Evolutionary conservation across 2,329 filamentous ascomycete genomes (phyloP).

Genomic region (Fusarium sp.): DNA sequence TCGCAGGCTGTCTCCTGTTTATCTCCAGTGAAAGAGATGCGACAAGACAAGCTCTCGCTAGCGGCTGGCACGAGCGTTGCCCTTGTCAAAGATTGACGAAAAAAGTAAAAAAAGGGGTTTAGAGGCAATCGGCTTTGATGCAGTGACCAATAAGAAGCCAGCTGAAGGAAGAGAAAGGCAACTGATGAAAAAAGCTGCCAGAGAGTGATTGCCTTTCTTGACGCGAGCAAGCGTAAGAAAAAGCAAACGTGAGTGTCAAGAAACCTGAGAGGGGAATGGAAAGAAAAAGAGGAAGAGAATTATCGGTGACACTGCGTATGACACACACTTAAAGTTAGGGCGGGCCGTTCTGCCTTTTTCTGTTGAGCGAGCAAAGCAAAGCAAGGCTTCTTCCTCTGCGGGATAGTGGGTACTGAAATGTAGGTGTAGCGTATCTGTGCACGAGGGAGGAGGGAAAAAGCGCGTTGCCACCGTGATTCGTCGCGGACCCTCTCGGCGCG

Average conservation of each 20-base stretch:
- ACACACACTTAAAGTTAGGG: slow-evolving; percentile 18
- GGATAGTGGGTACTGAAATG: slow-evolving; percentile 22
- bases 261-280: background rate
- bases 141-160: slow-evolving; percentile 25
- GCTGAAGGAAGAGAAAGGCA: slow-evolving; percentile 31
- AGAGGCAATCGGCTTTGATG: slow-evolving; percentile 5
- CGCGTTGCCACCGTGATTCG: slow-evolving; percentile 40
- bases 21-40: slow-evolving; percentile 26
- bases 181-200: slow-evolving; percentile 7
- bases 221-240: background rate
- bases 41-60: slow-evolving; percentile 40
- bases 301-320: slow-evolving; percentile 38
- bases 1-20: slow-evolving; percentile 20
- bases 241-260: background rate
- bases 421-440: slow-evolving; percentile 26
- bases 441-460: slow-evolving; percentile 29
- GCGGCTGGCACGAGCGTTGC: slow-evolving; percentile 44
- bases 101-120: slow-evolving; percentile 38
- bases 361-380: slow-evolving; percentile 4
- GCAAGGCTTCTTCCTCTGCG: slow-evolving; percentile 24
- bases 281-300: slow-evolving; percentile 4
- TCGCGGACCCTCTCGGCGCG: slow-evolving; percentile 46
- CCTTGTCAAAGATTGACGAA: slow-evolving; percentile 39
- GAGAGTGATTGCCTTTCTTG: background rate
- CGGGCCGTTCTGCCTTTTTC: slow-evolving; percentile 28